Percentiles rank a stretch among this genome's conserved stretches.
Evolutionary conservation across 306 rosid genomes (phyloP).

Genomic region (Aeschynomene evenia): DNA sequence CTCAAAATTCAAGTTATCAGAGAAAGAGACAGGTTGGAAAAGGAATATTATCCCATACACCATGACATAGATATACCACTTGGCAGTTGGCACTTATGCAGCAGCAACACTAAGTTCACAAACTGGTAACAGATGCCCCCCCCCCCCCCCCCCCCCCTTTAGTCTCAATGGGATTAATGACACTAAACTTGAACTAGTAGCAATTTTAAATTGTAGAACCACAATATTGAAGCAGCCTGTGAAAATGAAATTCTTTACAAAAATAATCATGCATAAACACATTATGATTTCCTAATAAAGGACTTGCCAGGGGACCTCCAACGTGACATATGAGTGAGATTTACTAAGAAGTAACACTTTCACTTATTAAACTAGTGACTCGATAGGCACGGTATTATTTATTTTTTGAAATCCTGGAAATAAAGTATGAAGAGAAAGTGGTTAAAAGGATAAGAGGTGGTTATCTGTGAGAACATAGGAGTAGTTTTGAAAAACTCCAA

Average conservation of each 20-base stretch:
- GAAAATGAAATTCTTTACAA: not conserved
- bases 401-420: too few species aligned
- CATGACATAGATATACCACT: not conserved
- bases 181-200: not conserved
- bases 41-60: not conserved
- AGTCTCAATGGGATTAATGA: not conserved
- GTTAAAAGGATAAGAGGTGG: too few species aligned
- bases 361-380: not conserved
- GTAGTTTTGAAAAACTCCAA: too few species aligned
- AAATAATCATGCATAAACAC: not conserved
- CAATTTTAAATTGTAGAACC: not conserved
- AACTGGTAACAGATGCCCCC: not conserved
- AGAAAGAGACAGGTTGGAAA: not conserved
- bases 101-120: not conserved
- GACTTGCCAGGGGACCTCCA: not conserved
- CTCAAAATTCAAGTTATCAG: not conserved
- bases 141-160: not conserved
- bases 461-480: too few species aligned
- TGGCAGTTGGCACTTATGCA: not conserved
- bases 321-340: not conserved
- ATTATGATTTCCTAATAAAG: slow-evolving; percentile 16
- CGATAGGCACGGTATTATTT: too few species aligned
- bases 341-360: slow-evolving; percentile 6
- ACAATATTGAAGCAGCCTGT: not conserved
- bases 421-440: too few species aligned